These are phyloP conservation scores for Syzygium malaccense DNA, from an alignment of 441 rosid species.

Conservation along the genomic window DNA sequence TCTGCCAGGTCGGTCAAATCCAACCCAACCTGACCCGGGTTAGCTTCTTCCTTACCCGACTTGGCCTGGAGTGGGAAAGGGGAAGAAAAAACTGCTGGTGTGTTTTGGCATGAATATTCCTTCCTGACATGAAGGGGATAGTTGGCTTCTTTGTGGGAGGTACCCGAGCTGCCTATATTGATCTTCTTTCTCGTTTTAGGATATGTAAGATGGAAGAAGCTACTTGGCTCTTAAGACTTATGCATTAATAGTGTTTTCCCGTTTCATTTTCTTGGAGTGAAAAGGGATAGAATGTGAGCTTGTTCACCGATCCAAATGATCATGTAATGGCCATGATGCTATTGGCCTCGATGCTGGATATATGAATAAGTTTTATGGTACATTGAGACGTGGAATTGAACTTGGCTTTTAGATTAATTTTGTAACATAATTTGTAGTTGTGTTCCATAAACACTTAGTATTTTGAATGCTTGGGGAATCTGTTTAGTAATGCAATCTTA, in stretches of 20 bases:
- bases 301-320: neutral
- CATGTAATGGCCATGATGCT: neutral
- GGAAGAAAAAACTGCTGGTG: conserved; percentile 22
- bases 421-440: neutral
- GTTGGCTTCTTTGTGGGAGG: conserved; percentile 48
- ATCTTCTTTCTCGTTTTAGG: conserved; percentile 70
- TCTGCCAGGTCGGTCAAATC: too few species aligned
- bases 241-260: neutral
- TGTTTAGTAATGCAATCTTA: neutral
- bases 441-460: neutral
- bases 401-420: neutral
- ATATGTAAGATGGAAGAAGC: conserved; percentile 93
- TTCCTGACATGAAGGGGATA: conserved; percentile 26
- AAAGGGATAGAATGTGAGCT: neutral
- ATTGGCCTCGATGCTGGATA: neutral
- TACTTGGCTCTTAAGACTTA: conserved; percentile 54
- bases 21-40: too few species aligned
- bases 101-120: conserved; percentile 87
- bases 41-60: too few species aligned
- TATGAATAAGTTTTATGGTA: neutral
- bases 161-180: conserved; percentile 40
- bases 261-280: neutral
- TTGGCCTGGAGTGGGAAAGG: too few species aligned
- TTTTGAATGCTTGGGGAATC: neutral
- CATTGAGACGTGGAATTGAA: neutral